A percentile compares a stretch with the other conserved stretches of the same genome.
Conservation (phyloP, 352 stramenopile genomes). For the Globisporangium nodosum region DNA sequence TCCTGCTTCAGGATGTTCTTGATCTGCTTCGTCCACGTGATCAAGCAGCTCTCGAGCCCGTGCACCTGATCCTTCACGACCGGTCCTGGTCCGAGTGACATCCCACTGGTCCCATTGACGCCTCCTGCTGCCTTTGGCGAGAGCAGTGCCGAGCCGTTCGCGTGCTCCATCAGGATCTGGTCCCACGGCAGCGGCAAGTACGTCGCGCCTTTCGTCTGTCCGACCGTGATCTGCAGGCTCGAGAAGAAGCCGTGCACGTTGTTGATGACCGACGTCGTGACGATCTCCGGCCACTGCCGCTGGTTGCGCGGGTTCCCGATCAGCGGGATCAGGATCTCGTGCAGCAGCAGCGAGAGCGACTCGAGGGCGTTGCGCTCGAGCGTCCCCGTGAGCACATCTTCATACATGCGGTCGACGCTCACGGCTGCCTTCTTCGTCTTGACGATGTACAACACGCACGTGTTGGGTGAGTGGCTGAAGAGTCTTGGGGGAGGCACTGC, state of each 20-base stretch:
- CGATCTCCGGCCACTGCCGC: conserved; percentile 75
- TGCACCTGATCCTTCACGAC: conserved; percentile 81
- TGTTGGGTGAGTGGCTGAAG: conserved; percentile 19
- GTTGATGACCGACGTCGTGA: conserved; percentile 67
- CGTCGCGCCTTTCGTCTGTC: conserved; percentile 76
- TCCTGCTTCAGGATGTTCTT: conserved; percentile 91
- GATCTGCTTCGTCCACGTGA: conserved; percentile 94
- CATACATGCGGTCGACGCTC: conserved; percentile 49
- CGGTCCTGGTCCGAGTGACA: conserved; percentile 2
- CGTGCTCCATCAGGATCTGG: conserved; percentile 54
- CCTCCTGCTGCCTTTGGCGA: conserved; percentile 3
- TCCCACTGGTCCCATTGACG: background rate
- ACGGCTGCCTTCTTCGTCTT: conserved; percentile 67
- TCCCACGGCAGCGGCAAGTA: conserved; percentile 84
- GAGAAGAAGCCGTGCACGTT: conserved; percentile 80
- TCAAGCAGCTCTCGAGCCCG: conserved; percentile 84
- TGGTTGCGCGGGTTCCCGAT: conserved; percentile 78
- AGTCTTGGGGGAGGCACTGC: conserved; percentile 43
- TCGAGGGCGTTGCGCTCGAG: conserved; percentile 73
- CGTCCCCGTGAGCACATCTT: conserved; percentile 70
- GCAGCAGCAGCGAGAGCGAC: conserved; percentile 64
- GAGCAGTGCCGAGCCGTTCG: conserved; percentile 16
- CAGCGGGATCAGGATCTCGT: conserved; percentile 71
- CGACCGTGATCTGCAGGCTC: conserved; percentile 85
- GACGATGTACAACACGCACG: conserved; percentile 66